phyloP scores from a whole-genome alignment of 768 basidiomycete species.

The Rhizopogon salebrosus region DNA sequence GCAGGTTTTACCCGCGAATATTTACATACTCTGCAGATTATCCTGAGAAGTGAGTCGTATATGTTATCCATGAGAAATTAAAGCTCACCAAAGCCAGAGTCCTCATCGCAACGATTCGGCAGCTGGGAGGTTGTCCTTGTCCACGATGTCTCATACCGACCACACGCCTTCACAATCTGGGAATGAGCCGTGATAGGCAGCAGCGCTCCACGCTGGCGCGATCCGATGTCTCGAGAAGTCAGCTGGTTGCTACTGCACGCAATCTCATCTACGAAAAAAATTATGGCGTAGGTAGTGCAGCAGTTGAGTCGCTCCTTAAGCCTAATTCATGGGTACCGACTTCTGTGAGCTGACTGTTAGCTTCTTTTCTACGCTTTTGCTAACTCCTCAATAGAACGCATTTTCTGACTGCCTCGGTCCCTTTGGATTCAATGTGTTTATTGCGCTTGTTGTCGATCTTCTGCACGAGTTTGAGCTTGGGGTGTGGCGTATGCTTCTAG shows the following conservation, averaged over 20 bases:
- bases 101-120: constrained; percentile 18
- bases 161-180: constrained; percentile 15
- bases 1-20: constrained; percentile 12
- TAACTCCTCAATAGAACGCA: constrained; percentile 24
- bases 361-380: background rate
- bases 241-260: background rate
- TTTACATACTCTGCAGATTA: constrained; percentile 17
- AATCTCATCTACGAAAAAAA: constrained; percentile 10
- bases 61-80: too few relatives aligned
- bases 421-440: constrained; percentile 20
- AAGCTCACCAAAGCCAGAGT: background rate
- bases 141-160: constrained; percentile 22
- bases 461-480: constrained; percentile 36
- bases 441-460: constrained; percentile 26
- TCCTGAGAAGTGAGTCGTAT: constrained; percentile 24
- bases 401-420: constrained; percentile 20
- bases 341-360: constrained; percentile 11
- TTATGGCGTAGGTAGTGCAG: constrained; percentile 17
- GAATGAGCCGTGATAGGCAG: constrained; percentile 6
- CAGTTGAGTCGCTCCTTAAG: constrained; percentile 23
- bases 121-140: constrained; percentile 24
- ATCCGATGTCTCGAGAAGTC: background rate
- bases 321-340: constrained; percentile 27
- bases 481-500: constrained; percentile 30
- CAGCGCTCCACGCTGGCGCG: background rate